Base-by-base conservation (phyloP, 2,329 filamentous ascomycete genomes). In the Paecilomyces fulvus region DNA sequence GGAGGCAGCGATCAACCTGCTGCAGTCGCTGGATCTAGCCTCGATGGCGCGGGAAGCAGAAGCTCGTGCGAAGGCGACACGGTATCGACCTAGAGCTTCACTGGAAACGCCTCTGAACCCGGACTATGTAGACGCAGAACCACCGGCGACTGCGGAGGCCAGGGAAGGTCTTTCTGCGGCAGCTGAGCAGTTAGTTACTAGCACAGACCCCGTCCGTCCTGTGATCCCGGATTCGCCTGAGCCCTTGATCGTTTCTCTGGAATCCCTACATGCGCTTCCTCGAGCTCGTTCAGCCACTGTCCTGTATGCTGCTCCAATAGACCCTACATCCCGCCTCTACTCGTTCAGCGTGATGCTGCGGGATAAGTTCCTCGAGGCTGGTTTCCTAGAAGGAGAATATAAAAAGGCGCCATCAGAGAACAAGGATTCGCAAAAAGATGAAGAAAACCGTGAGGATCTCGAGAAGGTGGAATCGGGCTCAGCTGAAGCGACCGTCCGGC, bases 11-110 rank as follows among this genome's bases (percentile, higher is more conserved):
- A 61, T 77, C 23, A 49, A 63, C 0, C 70, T 79, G 12, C 68
- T 85, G 0, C 58, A 73, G 10, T 67, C 66, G 0, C 64, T 84
- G 0, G 74, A 84, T 61, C 59, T 83, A 2, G 56, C 54, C 10
- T 56, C 58, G 1, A 58, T 80, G 43, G 62, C 77, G 51, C 61
- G 58, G 30, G 65, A 73, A 51, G 72, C 67, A 2, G 67, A 68
- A 25, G 37, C 53, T 17, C 50, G 61, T 56, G 53, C 67, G 69
- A 3, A 60, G 82, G 6, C 73, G 73, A 3, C 70, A 64, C 43
- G 80, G 80, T 1, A 65, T 11, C 49, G 49, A 25, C 20, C 49
- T 25, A 43, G 37, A 43, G n/a, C 37, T 43, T 20, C 5, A 43
- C 7, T 52, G 33, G 37, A 49, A 21, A 48, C n/a, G 8, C 43